Conservation (phyloP, 139 green algal species). For the Chlamydomonas sphaeroides region DNA sequence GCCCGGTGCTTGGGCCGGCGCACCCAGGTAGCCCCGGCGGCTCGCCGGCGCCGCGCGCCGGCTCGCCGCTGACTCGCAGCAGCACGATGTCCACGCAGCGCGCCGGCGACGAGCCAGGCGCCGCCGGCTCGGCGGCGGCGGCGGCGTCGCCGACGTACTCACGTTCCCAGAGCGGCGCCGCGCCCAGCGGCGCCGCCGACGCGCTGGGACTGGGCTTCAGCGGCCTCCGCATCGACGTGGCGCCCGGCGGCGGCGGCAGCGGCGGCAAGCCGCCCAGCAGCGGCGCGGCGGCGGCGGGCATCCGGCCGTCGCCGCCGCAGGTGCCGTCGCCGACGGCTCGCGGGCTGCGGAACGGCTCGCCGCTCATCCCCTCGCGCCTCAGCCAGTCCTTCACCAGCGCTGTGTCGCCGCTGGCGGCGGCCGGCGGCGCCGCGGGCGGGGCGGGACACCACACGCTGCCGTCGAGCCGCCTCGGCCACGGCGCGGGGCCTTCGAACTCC, state of each 20-base stretch:
- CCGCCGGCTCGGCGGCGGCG: too few species aligned
- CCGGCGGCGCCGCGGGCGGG: background rate
- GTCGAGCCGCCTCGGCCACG: conserved; percentile 10
- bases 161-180: too few species aligned
- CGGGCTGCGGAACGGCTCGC: conserved; percentile 12
- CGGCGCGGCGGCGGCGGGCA: background rate
- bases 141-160: too few species aligned
- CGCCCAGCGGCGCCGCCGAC: too few species aligned
- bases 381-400: conserved; percentile 36
- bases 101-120: too few species aligned
- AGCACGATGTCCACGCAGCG: background rate
- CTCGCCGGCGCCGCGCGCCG: background rate
- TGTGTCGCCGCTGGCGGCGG: conserved; percentile 8
- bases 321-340: conserved; percentile 3
- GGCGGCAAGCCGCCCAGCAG: background rate
- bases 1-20: background rate
- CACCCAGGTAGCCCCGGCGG: too few species aligned
- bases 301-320: conserved; percentile 34
- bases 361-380: conserved; percentile 34
- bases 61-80: background rate
- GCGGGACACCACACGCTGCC: too few species aligned
- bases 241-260: too few species aligned
- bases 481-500: conserved; percentile 3
- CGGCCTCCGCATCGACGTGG: too few species aligned
- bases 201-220: too few species aligned